Conservation (phyloP, 208 protist species). For the Acanthamoeba divionensis region DNA sequence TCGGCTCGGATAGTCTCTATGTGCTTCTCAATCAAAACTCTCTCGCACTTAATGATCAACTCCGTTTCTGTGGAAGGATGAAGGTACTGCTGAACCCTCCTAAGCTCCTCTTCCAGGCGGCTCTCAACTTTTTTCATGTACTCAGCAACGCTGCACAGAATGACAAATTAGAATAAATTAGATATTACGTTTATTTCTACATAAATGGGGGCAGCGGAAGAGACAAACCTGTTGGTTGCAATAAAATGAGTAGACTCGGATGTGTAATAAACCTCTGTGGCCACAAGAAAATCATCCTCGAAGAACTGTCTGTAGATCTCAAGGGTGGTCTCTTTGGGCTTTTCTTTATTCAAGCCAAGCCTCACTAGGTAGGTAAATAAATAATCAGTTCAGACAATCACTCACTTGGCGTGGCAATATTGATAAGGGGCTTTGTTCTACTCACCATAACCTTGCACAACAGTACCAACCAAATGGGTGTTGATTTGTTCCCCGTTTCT, state of each 20-base stretch:
- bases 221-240: conserved; percentile 55
- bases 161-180: neutral
- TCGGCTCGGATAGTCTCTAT: conserved; percentile 66
- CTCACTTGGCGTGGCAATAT: neutral
- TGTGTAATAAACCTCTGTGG: conserved; percentile 77
- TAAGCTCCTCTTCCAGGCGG: conserved; percentile 75
- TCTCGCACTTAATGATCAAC: conserved; percentile 67
- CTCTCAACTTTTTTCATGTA: conserved; percentile 82
- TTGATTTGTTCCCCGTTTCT: conserved; percentile 73
- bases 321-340: conserved; percentile 66
- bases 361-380: conserved; percentile 26
- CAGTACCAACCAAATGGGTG: conserved; percentile 59
- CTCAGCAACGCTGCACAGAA: conserved; percentile 64
- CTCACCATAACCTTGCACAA: conserved; percentile 65
- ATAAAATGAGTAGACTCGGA: conserved; percentile 73
- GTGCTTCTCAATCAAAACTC: conserved; percentile 76
- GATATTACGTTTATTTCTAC: too few relatives aligned
- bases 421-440: neutral
- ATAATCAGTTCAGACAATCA: neutral
- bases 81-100: conserved; percentile 73
- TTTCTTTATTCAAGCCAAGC: conserved; percentile 70
- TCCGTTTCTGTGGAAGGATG: conserved; percentile 71
- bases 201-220: too few relatives aligned
- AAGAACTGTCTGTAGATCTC: conserved; percentile 72
- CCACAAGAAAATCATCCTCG: conserved; percentile 70